Conservation (phyloP, 192 early-diverging fungal genomes). For the Diversispora eburnea region DNA sequence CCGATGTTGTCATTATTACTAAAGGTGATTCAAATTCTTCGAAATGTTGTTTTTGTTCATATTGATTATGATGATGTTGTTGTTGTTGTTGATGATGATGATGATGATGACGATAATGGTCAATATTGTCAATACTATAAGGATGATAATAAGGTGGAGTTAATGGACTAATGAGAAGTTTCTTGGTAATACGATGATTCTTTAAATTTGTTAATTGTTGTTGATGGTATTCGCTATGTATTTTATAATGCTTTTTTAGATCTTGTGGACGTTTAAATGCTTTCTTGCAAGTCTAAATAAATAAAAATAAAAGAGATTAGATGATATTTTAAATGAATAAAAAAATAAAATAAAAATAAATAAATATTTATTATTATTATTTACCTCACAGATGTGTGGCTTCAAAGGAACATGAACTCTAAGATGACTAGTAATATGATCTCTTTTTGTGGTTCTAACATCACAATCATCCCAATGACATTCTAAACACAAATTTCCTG, state of each 20-base stretch:
- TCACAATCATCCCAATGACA: slow-evolving; percentile 88
- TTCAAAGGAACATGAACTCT: slow-evolving; percentile 90
- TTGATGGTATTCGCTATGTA: slow-evolving; percentile 54
- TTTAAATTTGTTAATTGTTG: slow-evolving; percentile 2
- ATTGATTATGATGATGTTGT: no score
- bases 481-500: slow-evolving; percentile 79
- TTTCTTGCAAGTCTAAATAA: slow-evolving; percentile 64
- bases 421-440: slow-evolving; percentile 95
- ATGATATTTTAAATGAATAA: not conserved
- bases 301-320: not conserved
- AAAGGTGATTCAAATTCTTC: no score
- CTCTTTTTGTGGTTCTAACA: slow-evolving; percentile 77
- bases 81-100: no score
- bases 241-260: slow-evolving; percentile 89
- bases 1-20: no score
- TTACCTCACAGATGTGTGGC: slow-evolving; percentile 80
- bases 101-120: no score
- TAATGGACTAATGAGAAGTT: slow-evolving; percentile 11
- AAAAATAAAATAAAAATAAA: not conserved
- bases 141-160: slow-evolving; percentile 31
- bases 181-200: slow-evolving; percentile 5
- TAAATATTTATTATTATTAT: not conserved
- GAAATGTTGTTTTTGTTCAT: no score
- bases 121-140: no score
- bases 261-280: slow-evolving; percentile 93